Percentiles rank a stretch among this genome's conserved stretches.
Evolutionary conservation across 192 early-diverging fungal species (phyloP).

Genomic region (Paraglomus brasilianum): DNA sequence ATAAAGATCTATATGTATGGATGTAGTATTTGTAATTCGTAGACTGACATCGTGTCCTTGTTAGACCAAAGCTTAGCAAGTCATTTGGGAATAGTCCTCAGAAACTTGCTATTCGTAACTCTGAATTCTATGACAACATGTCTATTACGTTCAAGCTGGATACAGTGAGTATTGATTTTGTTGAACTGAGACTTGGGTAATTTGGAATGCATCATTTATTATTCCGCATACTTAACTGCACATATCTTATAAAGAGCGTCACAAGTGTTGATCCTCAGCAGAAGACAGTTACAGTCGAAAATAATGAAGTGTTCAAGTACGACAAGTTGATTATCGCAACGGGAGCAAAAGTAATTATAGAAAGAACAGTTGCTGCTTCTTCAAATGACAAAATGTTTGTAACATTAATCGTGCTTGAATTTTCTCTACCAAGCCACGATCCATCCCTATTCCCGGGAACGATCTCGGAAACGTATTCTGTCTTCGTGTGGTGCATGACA

Average conservation of each 20-base stretch:
- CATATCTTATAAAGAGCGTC: conserved; percentile 30
- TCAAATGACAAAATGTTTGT: no score
- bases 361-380: no score
- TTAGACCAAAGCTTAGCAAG: conserved; percentile 57
- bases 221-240: no score
- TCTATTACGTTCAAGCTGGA: conserved; percentile 46
- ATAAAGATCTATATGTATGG: no score
- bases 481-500: conserved; percentile 44
- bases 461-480: conserved; percentile 53
- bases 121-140: conserved; percentile 42
- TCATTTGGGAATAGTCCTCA: conserved; percentile 36
- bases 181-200: no score
- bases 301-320: conserved; percentile 40
- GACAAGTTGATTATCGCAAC: conserved; percentile 51
- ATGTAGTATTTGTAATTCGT: no score
- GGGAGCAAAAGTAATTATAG: conserved; percentile 49
- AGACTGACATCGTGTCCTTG: no score
- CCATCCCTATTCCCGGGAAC: conserved; percentile 45
- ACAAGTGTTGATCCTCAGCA: conserved; percentile 39
- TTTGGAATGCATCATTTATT: no score
- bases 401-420: no score
- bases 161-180: conserved; percentile 34
- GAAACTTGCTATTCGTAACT: conserved; percentile 44
- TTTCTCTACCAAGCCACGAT: conserved; percentile 37
- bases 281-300: conserved; percentile 43